These are phyloP conservation scores for Ananas comosus DNA, from an alignment of 176 grass and related monocot genomes.

Conservation along the genomic window DNA sequence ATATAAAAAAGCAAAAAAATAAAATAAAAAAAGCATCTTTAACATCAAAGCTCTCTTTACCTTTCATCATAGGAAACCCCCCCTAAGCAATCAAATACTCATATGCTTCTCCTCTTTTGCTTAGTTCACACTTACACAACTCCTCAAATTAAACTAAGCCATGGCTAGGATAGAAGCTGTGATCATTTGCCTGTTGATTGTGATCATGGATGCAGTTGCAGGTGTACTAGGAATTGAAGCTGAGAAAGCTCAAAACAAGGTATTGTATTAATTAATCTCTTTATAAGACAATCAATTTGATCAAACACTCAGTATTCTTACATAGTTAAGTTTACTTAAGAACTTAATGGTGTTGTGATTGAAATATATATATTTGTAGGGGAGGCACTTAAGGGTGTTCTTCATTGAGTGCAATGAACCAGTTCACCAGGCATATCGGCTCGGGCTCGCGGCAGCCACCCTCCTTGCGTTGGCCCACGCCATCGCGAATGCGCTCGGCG, in stretches of 20 bases:
- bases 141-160: not conserved
- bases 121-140: not conserved
- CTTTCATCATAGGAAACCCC: constrained; percentile 1
- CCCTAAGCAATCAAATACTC: not conserved
- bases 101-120: constrained; percentile 2
- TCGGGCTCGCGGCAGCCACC: constrained; percentile 57
- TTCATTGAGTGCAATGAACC: constrained; percentile 77
- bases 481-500: constrained; percentile 60
- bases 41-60: constrained; percentile 2
- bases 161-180: constrained; percentile 61
- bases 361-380: constrained; percentile 21
- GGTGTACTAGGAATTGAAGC: constrained; percentile 70
- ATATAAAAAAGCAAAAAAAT: not conserved
- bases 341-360: not conserved
- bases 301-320: not conserved
- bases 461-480: constrained; percentile 57
- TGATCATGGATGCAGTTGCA: constrained; percentile 55
- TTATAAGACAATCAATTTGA: not conserved
- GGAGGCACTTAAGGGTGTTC: constrained; percentile 40
- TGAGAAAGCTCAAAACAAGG: constrained; percentile 70
- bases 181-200: constrained; percentile 58
- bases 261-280: constrained; percentile 5
- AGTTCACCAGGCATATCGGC: constrained; percentile 64
- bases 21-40: constrained; percentile 19
- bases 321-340: too few species aligned